A percentile compares a stretch with the other conserved stretches of the same genome.
Evolutionary conservation across 2,329 filamentous ascomycete genomes (phyloP).

Genomic region (Xylariaceae sp.): DNA sequence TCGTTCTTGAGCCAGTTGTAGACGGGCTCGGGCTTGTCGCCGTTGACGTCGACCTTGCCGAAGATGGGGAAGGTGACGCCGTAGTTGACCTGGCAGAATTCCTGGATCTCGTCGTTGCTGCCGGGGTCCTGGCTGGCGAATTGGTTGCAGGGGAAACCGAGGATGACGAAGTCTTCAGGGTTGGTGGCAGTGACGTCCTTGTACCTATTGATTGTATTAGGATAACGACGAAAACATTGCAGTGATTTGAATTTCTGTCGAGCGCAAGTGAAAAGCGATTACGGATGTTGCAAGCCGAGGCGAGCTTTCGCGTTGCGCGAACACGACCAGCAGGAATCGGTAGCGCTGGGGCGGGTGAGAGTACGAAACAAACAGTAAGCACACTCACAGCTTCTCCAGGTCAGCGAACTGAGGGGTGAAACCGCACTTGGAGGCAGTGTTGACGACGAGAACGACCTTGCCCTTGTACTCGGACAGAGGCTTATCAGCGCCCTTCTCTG

Average conservation of each 20-base stretch:
- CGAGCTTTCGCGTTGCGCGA: background rate
- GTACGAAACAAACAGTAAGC: background rate
- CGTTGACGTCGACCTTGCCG: conserved; percentile 92
- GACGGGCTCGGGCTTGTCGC: conserved; percentile 71
- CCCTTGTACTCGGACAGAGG: conserved; percentile 69
- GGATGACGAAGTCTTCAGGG: conserved; percentile 73
- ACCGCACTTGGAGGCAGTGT: conserved; percentile 97
- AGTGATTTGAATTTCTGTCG: background rate
- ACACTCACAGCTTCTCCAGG: conserved; percentile 73
- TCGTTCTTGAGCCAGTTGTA: conserved; percentile 71
- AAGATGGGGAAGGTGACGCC: conserved; percentile 89
- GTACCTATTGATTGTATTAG: conserved; percentile 39
- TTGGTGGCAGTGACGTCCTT: conserved; percentile 67
- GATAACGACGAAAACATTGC: background rate
- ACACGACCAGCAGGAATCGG: background rate
- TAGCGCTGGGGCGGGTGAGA: background rate
- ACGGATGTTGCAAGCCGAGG: too few species aligned
- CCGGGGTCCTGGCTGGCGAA: conserved; percentile 90
- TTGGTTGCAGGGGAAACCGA: conserved; percentile 99
- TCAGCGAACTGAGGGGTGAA: conserved; percentile 95
- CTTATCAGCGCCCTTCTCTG: conserved; percentile 71
- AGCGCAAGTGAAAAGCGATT: background rate
- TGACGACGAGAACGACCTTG: conserved; percentile 94
- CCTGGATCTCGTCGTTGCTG: conserved; percentile 73
- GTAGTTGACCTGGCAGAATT: conserved; percentile 90